phyloP scores from a whole-genome alignment of 306 rosid species.

The Sindora glabra region DNA sequence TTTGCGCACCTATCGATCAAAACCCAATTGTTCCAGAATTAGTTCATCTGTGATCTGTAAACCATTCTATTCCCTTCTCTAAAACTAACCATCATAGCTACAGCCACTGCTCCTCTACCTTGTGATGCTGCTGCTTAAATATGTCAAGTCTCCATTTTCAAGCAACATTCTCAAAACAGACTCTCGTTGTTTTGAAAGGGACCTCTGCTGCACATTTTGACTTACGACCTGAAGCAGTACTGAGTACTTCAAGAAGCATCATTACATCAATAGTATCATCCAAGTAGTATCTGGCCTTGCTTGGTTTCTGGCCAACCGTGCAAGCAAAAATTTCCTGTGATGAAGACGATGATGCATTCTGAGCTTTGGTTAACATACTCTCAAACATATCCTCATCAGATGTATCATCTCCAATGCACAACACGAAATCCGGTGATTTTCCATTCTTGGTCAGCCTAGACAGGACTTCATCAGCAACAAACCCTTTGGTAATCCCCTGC shows the following conservation, averaged over 20 bases:
- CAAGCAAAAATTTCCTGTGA: conserved; percentile 66
- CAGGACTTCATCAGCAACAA: conserved; percentile 53
- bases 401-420: conserved; percentile 79
- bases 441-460: conserved; percentile 34
- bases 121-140: conserved; percentile 6
- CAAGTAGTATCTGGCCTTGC: conserved; percentile 78
- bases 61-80: no score
- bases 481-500: conserved; percentile 72
- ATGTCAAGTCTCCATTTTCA: conserved; percentile 7
- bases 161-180: conserved; percentile 24
- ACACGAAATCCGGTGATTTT: conserved; percentile 53
- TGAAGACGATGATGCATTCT: conserved; percentile 21
- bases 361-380: conserved; percentile 46
- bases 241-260: conserved; percentile 48
- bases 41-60: no score
- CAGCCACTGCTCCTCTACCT: conserved; percentile 13
- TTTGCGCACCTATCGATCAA: no score
- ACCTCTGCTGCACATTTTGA: conserved; percentile 16
- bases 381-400: conserved; percentile 88
- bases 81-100: no score
- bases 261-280: conserved; percentile 53
- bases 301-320: conserved; percentile 81
- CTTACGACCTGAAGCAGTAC: conserved; percentile 24
- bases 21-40: no score
- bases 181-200: conserved; percentile 4